Conservation (phyloP, 768 basidiomycete genomes). For the Lentinula sp. region DNA sequence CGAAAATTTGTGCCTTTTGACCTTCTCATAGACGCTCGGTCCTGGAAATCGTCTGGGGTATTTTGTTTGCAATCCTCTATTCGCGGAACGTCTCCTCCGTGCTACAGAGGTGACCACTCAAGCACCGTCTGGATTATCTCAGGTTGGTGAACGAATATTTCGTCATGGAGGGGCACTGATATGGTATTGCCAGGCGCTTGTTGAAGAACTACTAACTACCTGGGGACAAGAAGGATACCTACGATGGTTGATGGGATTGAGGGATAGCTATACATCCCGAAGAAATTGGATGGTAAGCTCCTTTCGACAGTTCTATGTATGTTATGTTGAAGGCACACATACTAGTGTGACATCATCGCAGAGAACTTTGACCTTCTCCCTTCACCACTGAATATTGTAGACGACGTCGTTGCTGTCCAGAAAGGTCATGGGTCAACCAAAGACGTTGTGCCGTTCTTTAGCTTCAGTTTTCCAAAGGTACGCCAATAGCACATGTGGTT, state of each 20-base stretch:
- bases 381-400: neutral
- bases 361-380: slow-evolving; percentile 6
- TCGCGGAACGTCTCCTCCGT: slow-evolving; percentile 52
- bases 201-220: neutral
- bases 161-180: slow-evolving; percentile 13
- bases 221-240: slow-evolving; percentile 8
- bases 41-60: slow-evolving; percentile 21
- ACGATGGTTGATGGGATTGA: slow-evolving; percentile 3
- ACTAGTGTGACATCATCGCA: slow-evolving; percentile 9
- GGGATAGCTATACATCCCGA: slow-evolving; percentile 3
- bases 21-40: slow-evolving; percentile 1
- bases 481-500: neutral
- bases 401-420: neutral
- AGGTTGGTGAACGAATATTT: slow-evolving; percentile 24
- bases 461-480: slow-evolving; percentile 6
- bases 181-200: neutral
- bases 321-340: neutral
- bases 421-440: neutral
- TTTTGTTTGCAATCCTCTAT: slow-evolving; percentile 50
- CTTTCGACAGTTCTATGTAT: neutral
- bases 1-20: too few relatives aligned
- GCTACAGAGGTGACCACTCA: slow-evolving; percentile 49
- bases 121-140: slow-evolving; percentile 45
- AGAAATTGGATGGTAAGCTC: slow-evolving; percentile 7
- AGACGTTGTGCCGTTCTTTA: slow-evolving; percentile 1